Conservation (phyloP, 441 rosid genomes). For the Corymbia calophylla region DNA sequence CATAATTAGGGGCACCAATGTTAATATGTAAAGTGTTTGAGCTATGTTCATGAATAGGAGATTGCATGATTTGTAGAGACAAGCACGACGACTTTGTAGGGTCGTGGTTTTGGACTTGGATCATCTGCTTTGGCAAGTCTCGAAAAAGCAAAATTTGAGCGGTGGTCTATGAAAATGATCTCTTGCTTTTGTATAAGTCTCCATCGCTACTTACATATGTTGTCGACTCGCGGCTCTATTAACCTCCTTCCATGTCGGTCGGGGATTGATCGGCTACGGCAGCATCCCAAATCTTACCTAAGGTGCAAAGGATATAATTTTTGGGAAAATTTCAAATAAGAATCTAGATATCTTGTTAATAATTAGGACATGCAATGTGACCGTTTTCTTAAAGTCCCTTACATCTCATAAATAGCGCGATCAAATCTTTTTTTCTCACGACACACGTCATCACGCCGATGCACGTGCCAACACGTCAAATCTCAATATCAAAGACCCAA, state of each 20-base stretch:
- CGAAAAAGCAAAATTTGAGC: not conserved
- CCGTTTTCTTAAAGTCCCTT: too few relatives aligned
- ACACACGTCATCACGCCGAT: not conserved
- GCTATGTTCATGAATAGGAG: not conserved
- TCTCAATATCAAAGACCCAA: not conserved
- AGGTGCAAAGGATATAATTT: accelerated
- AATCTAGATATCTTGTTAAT: not conserved
- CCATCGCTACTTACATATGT: not conserved
- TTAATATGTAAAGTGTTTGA: not conserved
- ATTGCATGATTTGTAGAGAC: not conserved
- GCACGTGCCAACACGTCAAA: not conserved
- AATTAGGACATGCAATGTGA: too few relatives aligned
- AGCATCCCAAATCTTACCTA: not conserved
- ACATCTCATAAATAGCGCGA: not conserved
- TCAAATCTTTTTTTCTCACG: not conserved
- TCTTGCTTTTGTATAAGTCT: not conserved
- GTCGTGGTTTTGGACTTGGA: not conserved
- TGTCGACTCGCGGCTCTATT: accelerated
- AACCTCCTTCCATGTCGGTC: accelerated
- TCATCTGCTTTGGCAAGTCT: not conserved
- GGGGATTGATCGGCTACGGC: not conserved
- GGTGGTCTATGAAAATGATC: not conserved
- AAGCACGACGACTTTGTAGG: not conserved
- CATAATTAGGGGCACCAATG: not conserved
- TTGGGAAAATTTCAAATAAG: not conserved